Base-by-base conservation (phyloP, 2,329 filamentous ascomycete genomes). In the Penicillium digitatum region DNA sequence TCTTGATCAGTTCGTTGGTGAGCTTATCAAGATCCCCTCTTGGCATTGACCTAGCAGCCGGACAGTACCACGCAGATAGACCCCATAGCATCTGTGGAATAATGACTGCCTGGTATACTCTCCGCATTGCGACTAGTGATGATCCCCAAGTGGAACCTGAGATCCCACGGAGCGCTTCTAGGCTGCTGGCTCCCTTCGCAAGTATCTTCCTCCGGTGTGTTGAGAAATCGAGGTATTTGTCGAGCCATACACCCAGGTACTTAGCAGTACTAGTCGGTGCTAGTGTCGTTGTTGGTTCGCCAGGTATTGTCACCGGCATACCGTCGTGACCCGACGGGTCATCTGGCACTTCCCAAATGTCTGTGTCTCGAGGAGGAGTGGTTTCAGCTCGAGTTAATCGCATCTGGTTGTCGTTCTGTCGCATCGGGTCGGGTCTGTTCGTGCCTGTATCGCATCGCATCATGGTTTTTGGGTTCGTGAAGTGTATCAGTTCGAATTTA, bases 221-320 rank as follows among this genome's bases (percentile, higher is more conserved):
- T 1, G 22, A 7, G 8, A 62, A 62, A 0, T 31, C 48, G 0
- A 63, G 56, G 12, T 27, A 9, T 9, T 53, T 47, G 22, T 63
- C 57, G 0, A 61, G 47, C 58, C 29, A 62, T 3, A 57, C 4
- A 3, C 58, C 48, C 0, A 62, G 55, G 26, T 62, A 62, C 42
- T 40, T 48, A 1, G 48, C 35, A 47, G 24, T 2, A 11, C 35
- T 14, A 0, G 18, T 8, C 27, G 40, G 45, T 42, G 40, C 6
- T 10, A 43, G 40, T 6, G 20, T 16, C 22, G 34, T 42, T 20
- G 22, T 10, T 16, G 8, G 5, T 10, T 16, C 12, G 1, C 38
- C 34, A 1, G 35, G 40, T 1, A 35, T 27, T 1, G 9, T 2
- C 0, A 56, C n/a, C 5, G 40, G 35, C 31, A 57, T 50, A 1